Percentiles rank a stretch among this genome's conserved stretches.
phyloP scores from a whole-genome alignment of 768 basidiomycete species.

The Serpula lacrymans region DNA sequence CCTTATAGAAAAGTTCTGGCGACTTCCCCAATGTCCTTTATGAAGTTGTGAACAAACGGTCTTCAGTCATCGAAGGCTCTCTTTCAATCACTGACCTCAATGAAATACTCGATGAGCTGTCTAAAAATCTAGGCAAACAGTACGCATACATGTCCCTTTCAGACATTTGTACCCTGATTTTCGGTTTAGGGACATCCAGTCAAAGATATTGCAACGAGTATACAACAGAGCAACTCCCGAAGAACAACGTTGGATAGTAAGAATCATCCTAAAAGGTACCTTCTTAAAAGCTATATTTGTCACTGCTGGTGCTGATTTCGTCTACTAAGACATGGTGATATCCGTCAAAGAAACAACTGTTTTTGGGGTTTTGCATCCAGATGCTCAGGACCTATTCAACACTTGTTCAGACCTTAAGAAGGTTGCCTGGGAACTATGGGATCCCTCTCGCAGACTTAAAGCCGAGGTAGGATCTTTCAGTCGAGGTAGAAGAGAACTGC shows the following conservation, averaged over 20 bases:
- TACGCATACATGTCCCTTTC: slow-evolving; percentile 28
- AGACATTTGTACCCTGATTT: slow-evolving; percentile 6
- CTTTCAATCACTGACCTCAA: slow-evolving; percentile 86
- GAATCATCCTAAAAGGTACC: slow-evolving; percentile 90
- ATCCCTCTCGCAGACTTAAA: slow-evolving; percentile 64
- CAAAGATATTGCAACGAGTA: slow-evolving; percentile 70
- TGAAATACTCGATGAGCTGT: slow-evolving; percentile 71
- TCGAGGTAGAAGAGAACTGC: slow-evolving; percentile 7
- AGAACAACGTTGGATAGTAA: slow-evolving; percentile 95
- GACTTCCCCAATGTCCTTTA: slow-evolving; percentile 87
- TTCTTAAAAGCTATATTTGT: background rate
- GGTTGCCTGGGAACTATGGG: slow-evolving; percentile 85
- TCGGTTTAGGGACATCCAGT: slow-evolving; percentile 61
- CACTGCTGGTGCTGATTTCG: background rate
- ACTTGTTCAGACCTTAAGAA: slow-evolving; percentile 96
- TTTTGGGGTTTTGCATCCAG: slow-evolving; percentile 87
- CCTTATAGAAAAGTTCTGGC: slow-evolving; percentile 62
- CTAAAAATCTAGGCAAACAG: slow-evolving; percentile 72
- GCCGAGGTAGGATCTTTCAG: slow-evolving; percentile 41
- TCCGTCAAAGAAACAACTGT: slow-evolving; percentile 94
- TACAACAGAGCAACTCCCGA: slow-evolving; percentile 78
- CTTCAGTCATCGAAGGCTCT: slow-evolving; percentile 71
- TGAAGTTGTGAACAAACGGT: slow-evolving; percentile 83
- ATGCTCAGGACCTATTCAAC: slow-evolving; percentile 92
- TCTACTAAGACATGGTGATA: slow-evolving; percentile 79